A percentile compares a stretch with the other conserved stretches of the same genome.
Evolutionary conservation across 2,329 filamentous ascomycete genomes (phyloP).

Genomic region (Colletotrichum tropicicola): DNA sequence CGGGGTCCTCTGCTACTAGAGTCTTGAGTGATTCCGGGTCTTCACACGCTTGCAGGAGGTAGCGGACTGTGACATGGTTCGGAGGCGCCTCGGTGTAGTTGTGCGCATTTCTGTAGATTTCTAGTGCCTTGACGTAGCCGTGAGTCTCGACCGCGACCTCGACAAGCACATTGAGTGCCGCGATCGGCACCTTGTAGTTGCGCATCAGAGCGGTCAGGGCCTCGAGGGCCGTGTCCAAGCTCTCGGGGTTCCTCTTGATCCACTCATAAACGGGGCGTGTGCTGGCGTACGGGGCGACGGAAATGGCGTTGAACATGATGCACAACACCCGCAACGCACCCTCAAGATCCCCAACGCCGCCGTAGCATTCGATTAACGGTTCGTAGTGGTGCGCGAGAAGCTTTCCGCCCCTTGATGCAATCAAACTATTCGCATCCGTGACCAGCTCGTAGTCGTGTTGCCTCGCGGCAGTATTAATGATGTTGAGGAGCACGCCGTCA

Average conservation of each 20-base stretch:
- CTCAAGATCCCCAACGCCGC: constrained; percentile 64
- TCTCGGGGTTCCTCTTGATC: constrained; percentile 56
- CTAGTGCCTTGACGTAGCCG: constrained; percentile 42
- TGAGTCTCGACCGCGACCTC: constrained; percentile 41
- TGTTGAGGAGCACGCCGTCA: constrained; percentile 71
- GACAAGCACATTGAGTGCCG: constrained; percentile 43
- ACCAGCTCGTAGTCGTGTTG: constrained; percentile 75
- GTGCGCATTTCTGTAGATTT: constrained; percentile 41
- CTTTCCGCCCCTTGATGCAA: constrained; percentile 65
- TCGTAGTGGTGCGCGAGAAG: constrained; percentile 80
- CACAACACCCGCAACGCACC: constrained; percentile 76
- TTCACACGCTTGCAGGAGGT: constrained; percentile 41
- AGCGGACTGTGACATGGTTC: constrained; percentile 37
- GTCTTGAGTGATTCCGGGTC: constrained; percentile 34
- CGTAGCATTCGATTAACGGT: constrained; percentile 77
- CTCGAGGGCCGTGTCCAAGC: constrained; percentile 61
- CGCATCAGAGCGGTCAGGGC: constrained; percentile 63
- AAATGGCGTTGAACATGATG: constrained; percentile 75
- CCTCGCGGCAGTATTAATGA: constrained; percentile 77
- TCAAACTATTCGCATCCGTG: constrained; percentile 73
- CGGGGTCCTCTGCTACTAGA: constrained; percentile 42
- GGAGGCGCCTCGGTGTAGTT: constrained; percentile 40
- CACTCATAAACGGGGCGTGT: constrained; percentile 70
- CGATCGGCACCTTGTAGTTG: constrained; percentile 47
- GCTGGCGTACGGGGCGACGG: constrained; percentile 64